A percentile compares a stretch with the other conserved stretches of the same genome.
phyloP scores from a whole-genome alignment of 2,329 filamentous ascomycete species.

The Hortaea sp. region DNA sequence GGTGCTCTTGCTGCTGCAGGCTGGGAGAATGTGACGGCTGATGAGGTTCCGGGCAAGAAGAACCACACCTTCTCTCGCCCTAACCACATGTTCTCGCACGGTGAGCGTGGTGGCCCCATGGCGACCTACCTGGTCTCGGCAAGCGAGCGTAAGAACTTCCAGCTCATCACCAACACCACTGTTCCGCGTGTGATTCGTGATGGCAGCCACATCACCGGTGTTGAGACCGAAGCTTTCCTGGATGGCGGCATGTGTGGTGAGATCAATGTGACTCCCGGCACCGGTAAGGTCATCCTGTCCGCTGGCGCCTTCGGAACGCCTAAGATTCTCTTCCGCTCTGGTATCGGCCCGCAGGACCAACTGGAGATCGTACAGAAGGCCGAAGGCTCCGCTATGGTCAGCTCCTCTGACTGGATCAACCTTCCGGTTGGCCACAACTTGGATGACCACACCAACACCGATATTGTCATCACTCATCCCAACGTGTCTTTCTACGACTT shows the following conservation, averaged over 20 bases:
- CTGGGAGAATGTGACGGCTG: slow-evolving; percentile 54
- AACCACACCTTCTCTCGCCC: slow-evolving; percentile 55
- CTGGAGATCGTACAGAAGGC: slow-evolving; percentile 37
- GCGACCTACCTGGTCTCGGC: slow-evolving; percentile 61
- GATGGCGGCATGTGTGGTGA: slow-evolving; percentile 48
- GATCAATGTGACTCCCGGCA: slow-evolving; percentile 48
- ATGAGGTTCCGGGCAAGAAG: slow-evolving; percentile 48
- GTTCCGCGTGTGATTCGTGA: slow-evolving; percentile 58
- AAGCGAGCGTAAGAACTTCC: slow-evolving; percentile 52
- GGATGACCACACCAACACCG: slow-evolving; percentile 48
- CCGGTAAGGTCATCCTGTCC: slow-evolving; percentile 58
- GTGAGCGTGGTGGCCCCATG: slow-evolving; percentile 59
- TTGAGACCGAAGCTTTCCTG: slow-evolving; percentile 52
- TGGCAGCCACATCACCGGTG: slow-evolving; percentile 52
- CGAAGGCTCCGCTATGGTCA: slow-evolving; percentile 35
- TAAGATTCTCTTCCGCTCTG: slow-evolving; percentile 58
- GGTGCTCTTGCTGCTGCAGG: slow-evolving; percentile 49
- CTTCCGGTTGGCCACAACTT: slow-evolving; percentile 43
- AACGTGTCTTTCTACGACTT: slow-evolving; percentile 55
- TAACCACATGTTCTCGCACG: slow-evolving; percentile 57
- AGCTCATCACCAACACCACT: slow-evolving; percentile 54
- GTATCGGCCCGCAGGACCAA: slow-evolving; percentile 52
- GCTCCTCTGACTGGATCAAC: slow-evolving; percentile 38
- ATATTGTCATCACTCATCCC: slow-evolving; percentile 42
- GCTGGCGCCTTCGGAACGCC: slow-evolving; percentile 61